Evolutionary conservation across 306 rosid genomes (phyloP), one percentile per base, ranked within the genome.

Genomic region (Vigna nakashimae): DNA sequence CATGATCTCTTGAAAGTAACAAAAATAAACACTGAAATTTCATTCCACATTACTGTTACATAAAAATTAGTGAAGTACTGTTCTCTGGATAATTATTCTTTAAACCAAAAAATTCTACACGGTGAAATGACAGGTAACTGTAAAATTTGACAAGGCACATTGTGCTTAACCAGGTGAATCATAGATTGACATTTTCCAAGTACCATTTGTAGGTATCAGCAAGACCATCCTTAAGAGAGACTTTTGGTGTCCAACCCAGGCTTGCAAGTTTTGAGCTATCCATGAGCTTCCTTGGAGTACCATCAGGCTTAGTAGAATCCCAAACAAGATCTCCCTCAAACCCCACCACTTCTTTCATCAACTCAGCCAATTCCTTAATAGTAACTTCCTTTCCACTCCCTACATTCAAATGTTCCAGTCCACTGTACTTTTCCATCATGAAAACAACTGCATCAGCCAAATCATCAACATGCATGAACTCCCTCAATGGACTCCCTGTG

Each of bases 271-370:
- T 90, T 0, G 92, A 92, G 89, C 93, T 88, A 74, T 94, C 97
- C 98, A 94, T 94, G 80, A 94, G 85, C 86, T 94, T 94, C 80
- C 98, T 88, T 4, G 97, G 98, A 75, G 98, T 94, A 10, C 98
- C 98, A 48, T 94, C 98, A 12, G 97, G 98, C 85, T 92, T 94
- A 17, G 97, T 75, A 17, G 77, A 45, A 82, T 94, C 98, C 98
- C 98, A 94, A 75, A 92, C 90, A 66, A 94, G 98, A 60, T 84
- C 84, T 3, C 98, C 98, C 73, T 86, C 91, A 46, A 92, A 92
- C 46, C 95, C 97, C 46, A 94, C 98, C 49, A 89, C 98, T 55
- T 94, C 97, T 90, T 92, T 94, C 79, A 94, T 91, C 80, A 82
- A 71, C 74, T 94, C 95, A 38, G 97, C 97, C 81, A 95, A 74